Evolutionary conservation across 306 rosid genomes (phyloP), one percentile per base, ranked within the genome.

Genomic region (Lathyrus oleraceus): DNA sequence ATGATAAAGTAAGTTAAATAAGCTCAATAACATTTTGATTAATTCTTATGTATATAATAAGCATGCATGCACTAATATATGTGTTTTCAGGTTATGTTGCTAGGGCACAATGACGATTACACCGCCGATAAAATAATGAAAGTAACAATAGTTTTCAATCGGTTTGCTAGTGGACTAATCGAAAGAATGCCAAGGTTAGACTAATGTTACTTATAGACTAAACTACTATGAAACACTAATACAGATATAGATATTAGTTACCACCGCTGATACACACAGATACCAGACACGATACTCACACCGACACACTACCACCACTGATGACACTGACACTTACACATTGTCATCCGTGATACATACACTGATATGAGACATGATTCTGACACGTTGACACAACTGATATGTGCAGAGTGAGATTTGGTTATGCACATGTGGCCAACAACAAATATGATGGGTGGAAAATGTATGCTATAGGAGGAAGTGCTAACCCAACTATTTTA

Each of bases 381-480:
- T 20, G 10, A 47, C 30, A 53, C n/a, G 1, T 21, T 5, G 35
- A 21, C 9, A 21, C 6, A 0, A 8, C 0, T 16, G 9, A 16
- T 16, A n/a, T 23, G 21, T 77, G 44, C 79, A 90, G 98, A 87
- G 91, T 93, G 14, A 84, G 98, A 78, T 90, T 93, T 74, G 97
- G 98, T 16, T 90, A 93, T 53, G 89, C 90, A 1, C 98, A 90
- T 71, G 88, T 90, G 14, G 97, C 83, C 25, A 93, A 93, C 86
- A 93, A 93, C 65, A 72, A 73, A 69, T 90, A 90, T 44, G 91
- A 90, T 42, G 77, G 77, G 64, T 93, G 98, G 98, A 28, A 49
- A 67, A 88, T 90, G 97, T 93, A 93, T 64, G 98, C 97, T 10
- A 36, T 90, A 0, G 97, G 98, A 10, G 98, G 98, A 28, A 93